Conservation (phyloP, 1,284 basidiomycete species). For the Tilletia caries region DNA sequence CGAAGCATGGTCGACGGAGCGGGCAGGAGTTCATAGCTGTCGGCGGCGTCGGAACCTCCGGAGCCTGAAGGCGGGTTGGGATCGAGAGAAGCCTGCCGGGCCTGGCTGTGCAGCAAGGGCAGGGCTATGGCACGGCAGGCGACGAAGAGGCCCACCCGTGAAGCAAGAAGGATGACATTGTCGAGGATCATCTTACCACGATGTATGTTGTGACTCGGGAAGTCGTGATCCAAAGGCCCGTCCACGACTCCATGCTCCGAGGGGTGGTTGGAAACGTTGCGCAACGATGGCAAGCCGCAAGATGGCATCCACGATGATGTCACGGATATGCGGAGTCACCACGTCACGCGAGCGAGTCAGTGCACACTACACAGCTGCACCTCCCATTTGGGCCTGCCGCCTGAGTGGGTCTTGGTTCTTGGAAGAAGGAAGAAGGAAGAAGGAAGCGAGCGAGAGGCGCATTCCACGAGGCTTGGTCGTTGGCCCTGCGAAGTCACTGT, state of each 20-base stretch:
- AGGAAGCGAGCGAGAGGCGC: no score
- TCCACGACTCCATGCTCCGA: no score
- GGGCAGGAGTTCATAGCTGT: conserved; percentile 26
- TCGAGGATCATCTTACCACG: not conserved
- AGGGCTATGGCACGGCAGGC: conserved; percentile 22
- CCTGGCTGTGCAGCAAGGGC: conserved; percentile 46
- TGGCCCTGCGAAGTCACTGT: no score
- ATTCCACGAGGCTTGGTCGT: no score
- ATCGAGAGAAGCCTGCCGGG: conserved; percentile 42
- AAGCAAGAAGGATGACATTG: conserved; percentile 12
- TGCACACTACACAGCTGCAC: no score
- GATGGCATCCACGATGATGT: not conserved
- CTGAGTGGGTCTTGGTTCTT: no score
- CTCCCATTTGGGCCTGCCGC: no score
- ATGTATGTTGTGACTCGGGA: no score
- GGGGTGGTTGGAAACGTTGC: conserved; percentile 2
- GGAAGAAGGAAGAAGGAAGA: no score
- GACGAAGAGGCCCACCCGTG: conserved; percentile 21
- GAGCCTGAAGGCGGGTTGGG: conserved; percentile 7
- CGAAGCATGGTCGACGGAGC: conserved; percentile 18
- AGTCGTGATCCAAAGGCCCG: no score
- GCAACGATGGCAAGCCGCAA: not conserved
- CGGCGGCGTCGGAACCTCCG: conserved; percentile 12
- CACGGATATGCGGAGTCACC: not conserved
- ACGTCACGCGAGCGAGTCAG: no score